A percentile compares a stretch with the other conserved stretches of the same genome.
Evolutionary conservation across 2,329 filamentous ascomycete species (phyloP).

Genomic region (Neonectria sp.): DNA sequence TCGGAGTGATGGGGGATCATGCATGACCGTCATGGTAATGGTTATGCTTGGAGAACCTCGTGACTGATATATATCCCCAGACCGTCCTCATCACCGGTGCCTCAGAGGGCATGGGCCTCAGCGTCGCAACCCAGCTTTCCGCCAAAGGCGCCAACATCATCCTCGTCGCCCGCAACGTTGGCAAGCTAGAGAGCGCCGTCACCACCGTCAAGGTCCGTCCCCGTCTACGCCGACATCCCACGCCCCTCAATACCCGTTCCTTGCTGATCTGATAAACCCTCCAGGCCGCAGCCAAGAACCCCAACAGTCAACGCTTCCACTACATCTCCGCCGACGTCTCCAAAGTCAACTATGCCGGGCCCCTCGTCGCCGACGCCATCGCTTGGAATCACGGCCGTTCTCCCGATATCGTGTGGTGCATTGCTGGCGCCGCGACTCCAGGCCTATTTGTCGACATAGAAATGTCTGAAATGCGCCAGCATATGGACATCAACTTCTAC

Average conservation of each 20-base stretch:
- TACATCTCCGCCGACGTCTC: conserved; percentile 89
- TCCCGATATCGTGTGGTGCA: conserved; percentile 93
- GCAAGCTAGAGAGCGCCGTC: conserved; percentile 81
- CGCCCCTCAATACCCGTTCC: background rate
- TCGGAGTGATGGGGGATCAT: background rate
- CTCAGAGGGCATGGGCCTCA: conserved; percentile 92
- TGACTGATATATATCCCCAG: conserved; percentile 52
- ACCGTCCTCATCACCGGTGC: conserved; percentile 92
- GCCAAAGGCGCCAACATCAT: conserved; percentile 89
- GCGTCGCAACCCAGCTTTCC: conserved; percentile 81
- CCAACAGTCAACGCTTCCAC: conserved; percentile 82
- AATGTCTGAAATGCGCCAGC: conserved; percentile 75
- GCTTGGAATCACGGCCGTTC: conserved; percentile 82
- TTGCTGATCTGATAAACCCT: conserved; percentile 15
- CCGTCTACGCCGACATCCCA: conserved; percentile 34
- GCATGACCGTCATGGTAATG: background rate
- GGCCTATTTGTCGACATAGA: conserved; percentile 84
- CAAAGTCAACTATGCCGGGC: conserved; percentile 75
- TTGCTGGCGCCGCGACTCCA: conserved; percentile 83
- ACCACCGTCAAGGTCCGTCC: conserved; percentile 72
- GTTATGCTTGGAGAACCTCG: background rate
- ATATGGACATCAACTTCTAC: conserved; percentile 97
- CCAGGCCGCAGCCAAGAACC: conserved; percentile 76
- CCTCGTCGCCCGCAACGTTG: conserved; percentile 83
- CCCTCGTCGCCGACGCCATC: conserved; percentile 80